Conservation (phyloP, 176 grass and related monocot species). For the Zoysia pacifica region DNA sequence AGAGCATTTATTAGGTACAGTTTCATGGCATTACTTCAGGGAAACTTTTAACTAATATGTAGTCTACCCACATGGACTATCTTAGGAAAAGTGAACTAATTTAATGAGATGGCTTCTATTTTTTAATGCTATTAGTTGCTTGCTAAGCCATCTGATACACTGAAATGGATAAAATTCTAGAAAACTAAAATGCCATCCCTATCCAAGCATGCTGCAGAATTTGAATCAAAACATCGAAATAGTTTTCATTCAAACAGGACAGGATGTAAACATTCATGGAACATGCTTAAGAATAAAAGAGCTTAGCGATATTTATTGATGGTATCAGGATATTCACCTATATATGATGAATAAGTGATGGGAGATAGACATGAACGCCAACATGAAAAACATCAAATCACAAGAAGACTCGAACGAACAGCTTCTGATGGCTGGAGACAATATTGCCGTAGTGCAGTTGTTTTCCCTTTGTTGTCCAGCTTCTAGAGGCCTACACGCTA, state of each 20-base stretch:
- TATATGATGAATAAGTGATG: conserved; percentile 34
- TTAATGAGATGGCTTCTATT: background rate
- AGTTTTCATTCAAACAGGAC: conserved; percentile 17
- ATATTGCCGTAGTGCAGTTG: conserved; percentile 58
- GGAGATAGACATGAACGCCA: conserved; percentile 44
- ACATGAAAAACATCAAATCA: conserved; percentile 64
- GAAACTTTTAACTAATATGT: conserved; percentile 24
- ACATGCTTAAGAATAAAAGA: conserved; percentile 26
- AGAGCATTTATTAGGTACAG: background rate
- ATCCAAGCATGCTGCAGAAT: background rate
- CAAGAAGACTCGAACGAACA: conserved; percentile 44
- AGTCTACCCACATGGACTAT: background rate
- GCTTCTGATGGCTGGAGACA: conserved; percentile 52
- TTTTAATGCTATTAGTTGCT: background rate
- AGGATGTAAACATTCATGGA: conserved; percentile 13
- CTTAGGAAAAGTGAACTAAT: background rate
- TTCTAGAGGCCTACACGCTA: conserved; percentile 62
- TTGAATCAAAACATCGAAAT: background rate
- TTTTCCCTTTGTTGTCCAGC: conserved; percentile 61
- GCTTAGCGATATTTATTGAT: background rate
- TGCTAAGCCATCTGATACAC: background rate
- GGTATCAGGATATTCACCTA: conserved; percentile 9
- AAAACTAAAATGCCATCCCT: too few relatives aligned
- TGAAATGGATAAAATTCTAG: too few relatives aligned
- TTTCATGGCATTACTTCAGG: conserved; percentile 1